A percentile compares a stretch with the other conserved stretches of the same genome.
Conservation (phyloP, 208 protist species). For the Leishmania gerbilli region DNA sequence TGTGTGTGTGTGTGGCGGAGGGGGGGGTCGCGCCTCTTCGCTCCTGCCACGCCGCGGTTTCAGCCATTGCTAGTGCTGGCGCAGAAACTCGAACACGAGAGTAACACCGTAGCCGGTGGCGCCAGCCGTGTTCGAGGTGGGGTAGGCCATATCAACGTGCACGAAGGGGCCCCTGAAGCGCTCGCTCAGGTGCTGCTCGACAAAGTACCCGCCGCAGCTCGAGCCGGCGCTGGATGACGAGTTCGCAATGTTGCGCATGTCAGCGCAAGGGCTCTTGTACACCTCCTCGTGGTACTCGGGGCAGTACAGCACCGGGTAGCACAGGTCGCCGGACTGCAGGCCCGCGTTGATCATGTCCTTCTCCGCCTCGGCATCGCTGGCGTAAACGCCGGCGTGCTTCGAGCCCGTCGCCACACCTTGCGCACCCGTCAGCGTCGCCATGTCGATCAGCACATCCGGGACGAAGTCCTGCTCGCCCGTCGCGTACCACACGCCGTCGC, state of each 20-base stretch:
- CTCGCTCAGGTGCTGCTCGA: constrained; percentile 59
- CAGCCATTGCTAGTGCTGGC: constrained; percentile 21
- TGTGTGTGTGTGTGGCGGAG: not conserved
- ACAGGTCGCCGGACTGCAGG: constrained; percentile 60
- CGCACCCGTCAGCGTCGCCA: constrained; percentile 92
- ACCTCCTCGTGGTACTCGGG: constrained; percentile 78
- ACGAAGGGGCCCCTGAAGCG: constrained; percentile 73
- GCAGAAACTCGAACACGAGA: constrained; percentile 61
- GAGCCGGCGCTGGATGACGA: constrained; percentile 55
- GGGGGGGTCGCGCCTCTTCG: too few species aligned
- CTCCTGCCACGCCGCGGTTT: not conserved
- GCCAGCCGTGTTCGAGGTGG: constrained; percentile 54
- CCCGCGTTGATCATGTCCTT: constrained; percentile 56
- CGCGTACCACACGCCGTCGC: constrained; percentile 87
- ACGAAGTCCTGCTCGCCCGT: constrained; percentile 63
- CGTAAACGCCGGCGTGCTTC: constrained; percentile 77
- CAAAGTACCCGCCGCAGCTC: constrained; percentile 82
- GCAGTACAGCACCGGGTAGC: constrained; percentile 87
- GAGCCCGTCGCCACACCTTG: constrained; percentile 83
- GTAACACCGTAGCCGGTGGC: constrained; percentile 81
- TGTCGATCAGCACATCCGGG: constrained; percentile 81
- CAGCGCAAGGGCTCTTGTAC: constrained; percentile 65
- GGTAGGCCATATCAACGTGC: constrained; percentile 89
- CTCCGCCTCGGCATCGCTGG: constrained; percentile 66
- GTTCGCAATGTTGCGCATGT: constrained; percentile 78